Evolutionary conservation across 495 filamentous ascomycete genomes (phyloP).

Genomic region (Platismatia glauca): DNA sequence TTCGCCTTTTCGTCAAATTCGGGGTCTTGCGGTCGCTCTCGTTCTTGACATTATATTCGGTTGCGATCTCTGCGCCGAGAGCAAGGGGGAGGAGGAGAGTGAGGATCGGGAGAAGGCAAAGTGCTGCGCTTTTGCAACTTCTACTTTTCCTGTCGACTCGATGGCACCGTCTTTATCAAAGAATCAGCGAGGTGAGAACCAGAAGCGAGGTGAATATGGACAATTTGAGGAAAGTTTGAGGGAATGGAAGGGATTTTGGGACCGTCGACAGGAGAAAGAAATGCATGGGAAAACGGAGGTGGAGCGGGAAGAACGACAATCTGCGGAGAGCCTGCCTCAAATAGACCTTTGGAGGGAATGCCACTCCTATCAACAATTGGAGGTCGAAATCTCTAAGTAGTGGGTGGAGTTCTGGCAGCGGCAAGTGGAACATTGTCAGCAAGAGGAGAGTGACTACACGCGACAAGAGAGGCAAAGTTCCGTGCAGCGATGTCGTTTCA

Average conservation of each 20-base stretch:
- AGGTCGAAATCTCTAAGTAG: slow-evolving; percentile 6
- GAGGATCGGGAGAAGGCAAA: too few species aligned
- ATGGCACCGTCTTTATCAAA: too few species aligned
- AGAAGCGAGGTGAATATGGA: background rate
- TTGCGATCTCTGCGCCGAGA: too few species aligned
- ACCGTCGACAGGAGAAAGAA: slow-evolving; percentile 6
- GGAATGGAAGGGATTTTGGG: slow-evolving; percentile 8
- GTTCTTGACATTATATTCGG: too few species aligned
- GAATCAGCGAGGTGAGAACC: too few species aligned
- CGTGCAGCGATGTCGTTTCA: background rate
- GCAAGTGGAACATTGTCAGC: slow-evolving; percentile 4
- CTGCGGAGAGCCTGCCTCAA: slow-evolving; percentile 1
- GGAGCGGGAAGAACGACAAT: slow-evolving; percentile 3
- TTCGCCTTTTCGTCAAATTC: too few species aligned
- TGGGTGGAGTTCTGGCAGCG: slow-evolving; percentile 4
- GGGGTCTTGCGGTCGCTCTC: too few species aligned
- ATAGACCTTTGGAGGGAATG: slow-evolving; percentile 1
- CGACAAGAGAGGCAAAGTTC: too few species aligned
- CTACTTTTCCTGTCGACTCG: too few species aligned
- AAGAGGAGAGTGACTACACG: background rate
- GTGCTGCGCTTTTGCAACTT: too few species aligned
- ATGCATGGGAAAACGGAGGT: background rate
- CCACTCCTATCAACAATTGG: slow-evolving; percentile 2
- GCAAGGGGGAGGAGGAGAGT: too few species aligned
- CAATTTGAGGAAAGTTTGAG: slow-evolving; percentile 8